These are phyloP conservation scores for Fomitopsis betulina DNA, from an alignment of 1,284 basidiomycete species.

Conservation along the genomic window DNA sequence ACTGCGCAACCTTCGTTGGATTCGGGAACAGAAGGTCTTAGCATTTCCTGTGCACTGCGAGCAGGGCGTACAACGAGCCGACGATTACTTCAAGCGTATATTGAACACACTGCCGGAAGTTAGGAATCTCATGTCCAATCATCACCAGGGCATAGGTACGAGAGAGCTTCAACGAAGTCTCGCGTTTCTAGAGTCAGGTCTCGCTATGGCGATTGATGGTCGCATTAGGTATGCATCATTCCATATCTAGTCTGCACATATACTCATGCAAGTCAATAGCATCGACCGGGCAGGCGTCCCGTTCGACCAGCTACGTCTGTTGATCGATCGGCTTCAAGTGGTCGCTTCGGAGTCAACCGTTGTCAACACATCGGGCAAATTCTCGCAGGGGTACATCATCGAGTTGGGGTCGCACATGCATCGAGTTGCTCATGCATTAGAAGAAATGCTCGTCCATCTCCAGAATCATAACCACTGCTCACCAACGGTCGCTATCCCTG, in stretches of 20 bases:
- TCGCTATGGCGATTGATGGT: conserved; percentile 53
- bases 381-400: conserved; percentile 26
- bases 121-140: conserved; percentile 59
- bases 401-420: conserved; percentile 30
- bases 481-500: conserved; percentile 3
- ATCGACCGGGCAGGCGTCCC: conserved; percentile 11
- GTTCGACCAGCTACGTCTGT: conserved; percentile 8
- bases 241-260: background rate
- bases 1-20: conserved; percentile 63
- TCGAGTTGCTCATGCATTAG: conserved; percentile 33
- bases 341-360: conserved; percentile 14
- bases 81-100: conserved; percentile 73
- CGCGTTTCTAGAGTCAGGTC: conserved; percentile 77
- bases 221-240: conserved; percentile 38
- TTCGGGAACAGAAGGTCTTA: conserved; percentile 58
- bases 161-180: conserved; percentile 83
- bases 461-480: conserved; percentile 11
- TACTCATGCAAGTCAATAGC: background rate
- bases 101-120: conserved; percentile 67
- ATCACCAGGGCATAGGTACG: conserved; percentile 81
- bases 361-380: conserved; percentile 24
- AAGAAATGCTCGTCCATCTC: conserved; percentile 32
- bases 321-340: conserved; percentile 16
- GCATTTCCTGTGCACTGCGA: conserved; percentile 14
- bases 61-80: conserved; percentile 33